Evolutionary conservation across 176 grass and related monocot genomes (phyloP).

Genomic region (Carex littledalei): DNA sequence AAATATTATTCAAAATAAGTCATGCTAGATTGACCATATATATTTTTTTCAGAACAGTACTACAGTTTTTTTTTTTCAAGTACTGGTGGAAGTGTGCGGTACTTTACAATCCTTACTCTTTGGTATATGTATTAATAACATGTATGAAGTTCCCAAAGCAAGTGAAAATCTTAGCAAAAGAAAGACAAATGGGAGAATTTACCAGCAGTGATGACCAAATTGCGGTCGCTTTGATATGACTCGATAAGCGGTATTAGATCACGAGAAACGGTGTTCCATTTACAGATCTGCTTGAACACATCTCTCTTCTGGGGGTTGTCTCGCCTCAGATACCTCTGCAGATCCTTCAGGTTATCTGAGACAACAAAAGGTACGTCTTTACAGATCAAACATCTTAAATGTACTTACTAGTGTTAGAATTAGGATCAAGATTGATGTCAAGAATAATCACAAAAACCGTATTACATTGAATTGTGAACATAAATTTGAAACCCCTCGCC

Average conservation of each 20-base stretch:
- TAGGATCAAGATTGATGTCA: background rate
- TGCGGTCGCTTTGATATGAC: slow-evolving; percentile 61
- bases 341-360: slow-evolving; percentile 80
- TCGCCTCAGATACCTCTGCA: slow-evolving; percentile 67
- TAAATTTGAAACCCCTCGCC: background rate
- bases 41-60: background rate
- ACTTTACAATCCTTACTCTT: background rate
- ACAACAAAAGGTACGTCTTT: background rate
- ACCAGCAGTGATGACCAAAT: slow-evolving; percentile 66
- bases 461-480: background rate
- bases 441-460: background rate
- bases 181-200: slow-evolving; percentile 6
- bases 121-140: background rate
- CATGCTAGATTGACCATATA: background rate
- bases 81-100: background rate
- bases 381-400: background rate
- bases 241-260: slow-evolving; percentile 87
- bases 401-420: no score
- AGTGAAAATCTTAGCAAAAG: background rate
- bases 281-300: slow-evolving; percentile 90
- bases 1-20: background rate
- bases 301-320: slow-evolving; percentile 63
- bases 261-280: slow-evolving; percentile 63
- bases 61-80: background rate
- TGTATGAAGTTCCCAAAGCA: background rate